phyloP scores from a whole-genome alignment of 1,284 basidiomycete species.

The Salmacisia buchloeana region DNA sequence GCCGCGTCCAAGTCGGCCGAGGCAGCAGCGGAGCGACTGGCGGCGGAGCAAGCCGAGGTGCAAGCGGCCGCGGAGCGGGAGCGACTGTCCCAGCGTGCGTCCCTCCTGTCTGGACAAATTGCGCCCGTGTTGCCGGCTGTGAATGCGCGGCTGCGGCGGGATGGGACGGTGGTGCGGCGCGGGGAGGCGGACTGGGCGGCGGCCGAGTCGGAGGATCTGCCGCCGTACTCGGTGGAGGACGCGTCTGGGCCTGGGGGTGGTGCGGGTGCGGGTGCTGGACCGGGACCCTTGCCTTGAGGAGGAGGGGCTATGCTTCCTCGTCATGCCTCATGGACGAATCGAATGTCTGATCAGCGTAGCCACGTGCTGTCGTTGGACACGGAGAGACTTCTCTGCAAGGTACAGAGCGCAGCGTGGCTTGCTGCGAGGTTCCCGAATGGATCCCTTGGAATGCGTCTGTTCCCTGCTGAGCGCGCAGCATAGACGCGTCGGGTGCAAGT shows the following conservation, averaged over 20 bases:
- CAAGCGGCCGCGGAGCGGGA: not conserved
- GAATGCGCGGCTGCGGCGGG: constrained; percentile 4
- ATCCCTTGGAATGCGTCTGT: too few relatives aligned
- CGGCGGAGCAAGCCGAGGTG: constrained; percentile 3
- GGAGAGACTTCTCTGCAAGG: too few relatives aligned
- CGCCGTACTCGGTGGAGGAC: constrained; percentile 1
- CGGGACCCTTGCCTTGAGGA: too few relatives aligned
- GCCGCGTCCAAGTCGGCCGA: not conserved
- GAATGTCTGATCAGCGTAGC: too few relatives aligned
- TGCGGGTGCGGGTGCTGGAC: too few relatives aligned
- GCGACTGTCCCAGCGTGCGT: not conserved
- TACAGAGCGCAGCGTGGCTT: too few relatives aligned
- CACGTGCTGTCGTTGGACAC: too few relatives aligned
- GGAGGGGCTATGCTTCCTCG: too few relatives aligned
- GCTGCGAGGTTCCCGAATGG: too few relatives aligned
- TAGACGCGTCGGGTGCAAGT: too few relatives aligned
- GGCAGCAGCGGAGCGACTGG: not conserved
- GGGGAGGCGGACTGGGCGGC: constrained; percentile 9
- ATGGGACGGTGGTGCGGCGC: constrained; percentile 10
- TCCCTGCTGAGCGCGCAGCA: too few relatives aligned
- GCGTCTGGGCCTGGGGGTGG: not conserved
- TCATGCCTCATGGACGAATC: too few relatives aligned
- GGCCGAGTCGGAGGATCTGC: constrained; percentile 8
- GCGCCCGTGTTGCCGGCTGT: not conserved
- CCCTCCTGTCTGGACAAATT: not conserved